Evolutionary conservation across 768 basidiomycete species (phyloP), one percentile per base, ranked within the genome.

Genomic region (Boletus sp.): DNA sequence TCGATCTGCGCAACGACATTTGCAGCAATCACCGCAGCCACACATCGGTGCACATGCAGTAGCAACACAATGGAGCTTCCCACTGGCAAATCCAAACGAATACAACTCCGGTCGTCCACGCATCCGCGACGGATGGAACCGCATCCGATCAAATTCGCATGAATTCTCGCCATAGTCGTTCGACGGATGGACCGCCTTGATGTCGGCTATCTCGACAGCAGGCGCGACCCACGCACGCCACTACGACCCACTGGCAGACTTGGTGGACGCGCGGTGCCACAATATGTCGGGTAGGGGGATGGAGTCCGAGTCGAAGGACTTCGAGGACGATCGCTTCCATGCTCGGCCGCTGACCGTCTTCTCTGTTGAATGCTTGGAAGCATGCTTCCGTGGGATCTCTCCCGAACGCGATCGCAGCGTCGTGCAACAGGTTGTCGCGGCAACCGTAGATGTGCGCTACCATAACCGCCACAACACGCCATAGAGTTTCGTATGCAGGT

Each of bases 1-100:
- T 73, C 65, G 12, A 78, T 50, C 17, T 68, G 64, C 7, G 70
- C 62, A 0, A 83, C 56, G 0, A 82, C 59, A 3, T 75, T 76
- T 2, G 75, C 82, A 6, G 74, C 72, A 7, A 86, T 76, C 0
- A 83, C 53, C 0, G 72, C 84, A 1, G 78, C 80, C 0, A 82
- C 82, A n/a, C 64, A 80, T 74, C 0, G 85, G 85, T 2, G 85
- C 85, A 83, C 83, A 84, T 0, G 65, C n/a, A n/a, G n/a, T n/a
- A n/a, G n/a, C n/a, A n/a, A n/a, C n/a, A n/a, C n/a, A n/a, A n/a
- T n/a, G n/a, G n/a, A n/a, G n/a, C n/a, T n/a, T n/a, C n/a, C n/a
- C n/a, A n/a, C n/a, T n/a, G n/a, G n/a, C n/a, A n/a, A 5, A 64
- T 2, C 85, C 84, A 61, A 87, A 86, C 0, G 81, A 72, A 12